A percentile compares a stretch with the other conserved stretches of the same genome.
Evolutionary conservation across 306 rosid species (phyloP).

Genomic region (Quercus gilva): DNA sequence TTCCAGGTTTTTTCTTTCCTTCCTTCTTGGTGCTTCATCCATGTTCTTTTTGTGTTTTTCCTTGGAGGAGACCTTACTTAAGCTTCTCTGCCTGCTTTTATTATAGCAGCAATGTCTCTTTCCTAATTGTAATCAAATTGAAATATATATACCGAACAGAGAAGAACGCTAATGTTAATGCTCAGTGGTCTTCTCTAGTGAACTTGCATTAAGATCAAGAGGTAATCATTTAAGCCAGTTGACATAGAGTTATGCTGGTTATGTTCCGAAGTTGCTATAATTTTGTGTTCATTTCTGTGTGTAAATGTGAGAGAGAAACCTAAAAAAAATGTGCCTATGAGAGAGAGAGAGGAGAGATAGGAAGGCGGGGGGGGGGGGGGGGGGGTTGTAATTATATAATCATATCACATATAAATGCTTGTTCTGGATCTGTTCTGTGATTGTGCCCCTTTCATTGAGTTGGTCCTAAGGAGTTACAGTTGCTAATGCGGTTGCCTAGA

Average conservation of each 20-base stretch:
- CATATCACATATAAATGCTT: background rate
- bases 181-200: background rate
- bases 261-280: background rate
- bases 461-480: background rate
- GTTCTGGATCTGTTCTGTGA: background rate
- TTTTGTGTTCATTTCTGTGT: background rate
- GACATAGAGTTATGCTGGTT: background rate
- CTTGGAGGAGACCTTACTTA: too few relatives aligned
- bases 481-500: background rate
- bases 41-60: too few relatives aligned
- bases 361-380: too few relatives aligned
- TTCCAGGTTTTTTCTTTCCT: background rate
- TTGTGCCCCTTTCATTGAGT: background rate
- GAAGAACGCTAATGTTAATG: background rate
- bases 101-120: too few relatives aligned
- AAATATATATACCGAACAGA: background rate
- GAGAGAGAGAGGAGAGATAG: background rate
- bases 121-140: too few relatives aligned
- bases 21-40: too few relatives aligned
- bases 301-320: too few relatives aligned
- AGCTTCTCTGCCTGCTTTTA: too few relatives aligned
- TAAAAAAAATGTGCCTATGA: background rate
- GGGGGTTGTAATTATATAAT: too few relatives aligned
- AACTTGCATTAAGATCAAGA: background rate
- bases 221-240: background rate